Evolutionary conservation across 305 asterid genomes (phyloP).

Genomic region (Lippia alba): DNA sequence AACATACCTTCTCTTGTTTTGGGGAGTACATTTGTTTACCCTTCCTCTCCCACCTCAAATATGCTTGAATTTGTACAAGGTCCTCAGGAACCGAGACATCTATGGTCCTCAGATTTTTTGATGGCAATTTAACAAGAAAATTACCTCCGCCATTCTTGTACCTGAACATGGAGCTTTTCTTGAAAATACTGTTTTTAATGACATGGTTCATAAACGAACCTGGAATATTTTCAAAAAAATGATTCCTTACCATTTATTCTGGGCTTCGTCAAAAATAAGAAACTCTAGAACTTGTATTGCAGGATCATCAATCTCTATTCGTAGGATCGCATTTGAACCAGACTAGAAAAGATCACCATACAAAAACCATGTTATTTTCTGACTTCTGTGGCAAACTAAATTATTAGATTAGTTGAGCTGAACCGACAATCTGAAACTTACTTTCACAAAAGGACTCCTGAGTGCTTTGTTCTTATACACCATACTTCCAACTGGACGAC

Average conservation of each 20-base stretch:
- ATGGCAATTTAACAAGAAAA: slow-evolving; percentile 66
- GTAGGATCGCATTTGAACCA: slow-evolving; percentile 70
- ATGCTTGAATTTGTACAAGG: slow-evolving; percentile 95
- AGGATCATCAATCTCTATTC: slow-evolving; percentile 87
- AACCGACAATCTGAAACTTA: slow-evolving; percentile 44
- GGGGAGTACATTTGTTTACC: slow-evolving; percentile 88
- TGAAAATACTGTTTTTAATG: slow-evolving; percentile 23
- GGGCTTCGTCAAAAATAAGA: slow-evolving; percentile 82
- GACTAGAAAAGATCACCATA: slow-evolving; percentile 56
- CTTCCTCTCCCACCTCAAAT: slow-evolving; percentile 95
- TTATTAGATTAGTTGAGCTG: slow-evolving; percentile 11
- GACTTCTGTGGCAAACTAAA: slow-evolving; percentile 28
- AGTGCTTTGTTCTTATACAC: slow-evolving; percentile 82
- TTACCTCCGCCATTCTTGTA: slow-evolving; percentile 85
- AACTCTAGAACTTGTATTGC: slow-evolving; percentile 89
- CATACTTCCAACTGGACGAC: slow-evolving; percentile 82
- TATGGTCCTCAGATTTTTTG: slow-evolving; percentile 44
- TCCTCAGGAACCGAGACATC: slow-evolving; percentile 87
- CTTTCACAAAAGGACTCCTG: slow-evolving; percentile 89
- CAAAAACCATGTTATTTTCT: slow-evolving; percentile 31
- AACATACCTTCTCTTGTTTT: slow-evolving; percentile 79
- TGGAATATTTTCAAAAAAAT: slow-evolving; percentile 8
- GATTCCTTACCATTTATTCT: slow-evolving; percentile 73
- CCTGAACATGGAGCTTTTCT: slow-evolving; percentile 49
- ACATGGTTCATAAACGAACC: slow-evolving; percentile 27